A percentile compares a stretch with the other conserved stretches of the same genome.
These are phyloP conservation scores for Allium sativum DNA, from an alignment of 106 monocot genomes.

Conservation along the genomic window DNA sequence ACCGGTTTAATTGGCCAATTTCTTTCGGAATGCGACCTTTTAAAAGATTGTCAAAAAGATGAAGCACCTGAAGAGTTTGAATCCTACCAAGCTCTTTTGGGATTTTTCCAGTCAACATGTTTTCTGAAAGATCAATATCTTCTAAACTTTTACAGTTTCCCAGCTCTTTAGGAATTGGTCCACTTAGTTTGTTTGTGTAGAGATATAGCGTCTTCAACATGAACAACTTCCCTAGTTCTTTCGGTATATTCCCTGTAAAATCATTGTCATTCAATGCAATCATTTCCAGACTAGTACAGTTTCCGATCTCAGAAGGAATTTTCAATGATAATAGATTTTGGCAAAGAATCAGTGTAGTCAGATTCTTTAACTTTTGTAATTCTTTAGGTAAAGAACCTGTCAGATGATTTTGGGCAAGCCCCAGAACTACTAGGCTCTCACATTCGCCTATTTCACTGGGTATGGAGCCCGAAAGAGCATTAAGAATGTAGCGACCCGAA, in stretches of 20 bases:
- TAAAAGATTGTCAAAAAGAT: conserved; percentile 71
- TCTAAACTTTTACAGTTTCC: conserved; percentile 36
- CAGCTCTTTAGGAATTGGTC: conserved; percentile 40
- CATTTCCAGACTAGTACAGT: conserved; percentile 46
- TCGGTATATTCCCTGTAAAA: conserved; percentile 52
- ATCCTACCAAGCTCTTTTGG: conserved; percentile 59
- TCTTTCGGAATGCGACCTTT: conserved; percentile 57
- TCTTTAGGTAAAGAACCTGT: conserved; percentile 40
- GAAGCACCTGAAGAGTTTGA: conserved; percentile 44
- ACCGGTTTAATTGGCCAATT: conserved; percentile 31
- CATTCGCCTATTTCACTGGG: conserved; percentile 56
- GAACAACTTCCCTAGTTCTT: conserved; percentile 42
- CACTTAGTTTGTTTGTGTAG: conserved; percentile 54
- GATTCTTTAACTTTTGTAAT: conserved; percentile 35
- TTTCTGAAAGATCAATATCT: conserved; percentile 81
- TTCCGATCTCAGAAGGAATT: conserved; percentile 60
- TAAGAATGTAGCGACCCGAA: too few species aligned
- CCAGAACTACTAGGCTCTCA: conserved; percentile 43
- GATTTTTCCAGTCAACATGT: conserved; percentile 43
- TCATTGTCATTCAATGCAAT: conserved; percentile 49
- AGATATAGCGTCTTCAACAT: conserved; percentile 48
- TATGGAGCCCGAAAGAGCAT: conserved; percentile 46
- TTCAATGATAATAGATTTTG: conserved; percentile 47
- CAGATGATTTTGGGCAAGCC: conserved; percentile 52
- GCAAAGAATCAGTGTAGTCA: conserved; percentile 70